Evolutionary conservation across 345 rosid species (phyloP).

Genomic region (Sonneratia caseolaris): DNA sequence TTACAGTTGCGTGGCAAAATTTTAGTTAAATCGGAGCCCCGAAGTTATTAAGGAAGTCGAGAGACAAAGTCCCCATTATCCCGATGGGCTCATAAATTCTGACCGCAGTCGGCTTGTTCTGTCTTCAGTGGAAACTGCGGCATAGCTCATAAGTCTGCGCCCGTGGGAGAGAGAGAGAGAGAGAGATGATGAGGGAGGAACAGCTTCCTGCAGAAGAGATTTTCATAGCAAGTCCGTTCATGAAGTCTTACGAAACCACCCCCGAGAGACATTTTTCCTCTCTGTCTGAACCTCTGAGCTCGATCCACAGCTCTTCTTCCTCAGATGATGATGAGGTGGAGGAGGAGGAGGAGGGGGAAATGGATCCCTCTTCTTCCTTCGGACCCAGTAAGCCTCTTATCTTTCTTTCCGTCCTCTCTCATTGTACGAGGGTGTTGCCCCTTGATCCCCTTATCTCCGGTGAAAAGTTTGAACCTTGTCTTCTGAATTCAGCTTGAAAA

Average conservation of each 20-base stretch:
- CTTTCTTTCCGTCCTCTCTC: neutral
- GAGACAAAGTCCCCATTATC: neutral
- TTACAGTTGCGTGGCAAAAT: too few species aligned
- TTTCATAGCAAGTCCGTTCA: constrained; percentile 5
- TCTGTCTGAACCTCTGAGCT: constrained; percentile 10
- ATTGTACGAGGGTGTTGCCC: too few species aligned
- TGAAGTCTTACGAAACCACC: constrained; percentile 13
- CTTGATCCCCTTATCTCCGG: neutral
- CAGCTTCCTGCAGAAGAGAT: neutral
- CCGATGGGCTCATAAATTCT: neutral
- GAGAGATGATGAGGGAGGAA: constrained; percentile 6
- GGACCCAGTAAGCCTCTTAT: constrained; percentile 6
- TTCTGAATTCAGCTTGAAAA: neutral
- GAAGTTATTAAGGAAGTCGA: neutral
- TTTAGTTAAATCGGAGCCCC: too few species aligned
- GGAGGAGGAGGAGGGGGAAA: neutral
- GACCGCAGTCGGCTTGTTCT: neutral
- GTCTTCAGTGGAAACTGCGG: neutral
- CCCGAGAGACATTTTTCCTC: constrained; percentile 18
- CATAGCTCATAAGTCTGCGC: neutral
- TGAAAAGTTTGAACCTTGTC: constrained; percentile 1
- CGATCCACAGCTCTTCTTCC: constrained; percentile 14
- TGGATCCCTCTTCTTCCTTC: constrained; percentile 10
- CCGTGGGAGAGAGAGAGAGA: neutral
- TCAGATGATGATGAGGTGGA: constrained; percentile 2